phyloP scores from a whole-genome alignment of 169 alveolate genomes.

The Plasmodium cynomolgi region DNA sequence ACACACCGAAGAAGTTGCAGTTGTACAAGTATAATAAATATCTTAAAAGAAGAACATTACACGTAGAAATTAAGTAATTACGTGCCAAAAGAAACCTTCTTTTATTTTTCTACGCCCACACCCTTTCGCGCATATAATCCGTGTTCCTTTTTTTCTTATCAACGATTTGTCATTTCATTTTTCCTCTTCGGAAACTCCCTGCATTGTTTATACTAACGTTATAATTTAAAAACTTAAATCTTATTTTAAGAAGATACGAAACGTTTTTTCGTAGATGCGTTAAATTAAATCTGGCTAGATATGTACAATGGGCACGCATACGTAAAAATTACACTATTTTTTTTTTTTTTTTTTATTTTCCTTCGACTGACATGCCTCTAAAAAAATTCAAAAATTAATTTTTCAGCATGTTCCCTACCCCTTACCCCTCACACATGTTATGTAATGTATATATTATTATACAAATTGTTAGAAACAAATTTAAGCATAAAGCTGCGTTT shows the following conservation, averaged over 20 bases:
- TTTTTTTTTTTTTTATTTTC: neutral
- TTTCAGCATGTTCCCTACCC: neutral
- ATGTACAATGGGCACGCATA: neutral
- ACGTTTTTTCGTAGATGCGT: neutral
- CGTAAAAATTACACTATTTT: neutral
- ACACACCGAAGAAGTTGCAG: constrained; percentile 85
- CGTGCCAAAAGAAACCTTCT: neutral
- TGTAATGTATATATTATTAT: neutral
- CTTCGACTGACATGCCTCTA: neutral
- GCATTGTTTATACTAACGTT: neutral
- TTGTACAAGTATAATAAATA: constrained; percentile 85
- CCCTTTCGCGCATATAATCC: neutral
- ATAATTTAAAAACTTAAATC: neutral
- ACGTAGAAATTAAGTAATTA: constrained; percentile 81
- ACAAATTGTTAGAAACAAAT: neutral
- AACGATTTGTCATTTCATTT: neutral
- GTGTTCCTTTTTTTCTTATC: neutral
- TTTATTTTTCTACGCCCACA: neutral
- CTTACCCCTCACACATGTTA: neutral
- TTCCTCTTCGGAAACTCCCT: neutral
- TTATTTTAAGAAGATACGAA: neutral
- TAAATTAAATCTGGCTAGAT: neutral
- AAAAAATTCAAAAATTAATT: neutral
- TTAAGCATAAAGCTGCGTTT: neutral
- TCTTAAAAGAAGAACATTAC: constrained; percentile 84